Evolutionary conservation across 495 filamentous ascomycete species (phyloP).

Genomic region (Xylaria palmicola): DNA sequence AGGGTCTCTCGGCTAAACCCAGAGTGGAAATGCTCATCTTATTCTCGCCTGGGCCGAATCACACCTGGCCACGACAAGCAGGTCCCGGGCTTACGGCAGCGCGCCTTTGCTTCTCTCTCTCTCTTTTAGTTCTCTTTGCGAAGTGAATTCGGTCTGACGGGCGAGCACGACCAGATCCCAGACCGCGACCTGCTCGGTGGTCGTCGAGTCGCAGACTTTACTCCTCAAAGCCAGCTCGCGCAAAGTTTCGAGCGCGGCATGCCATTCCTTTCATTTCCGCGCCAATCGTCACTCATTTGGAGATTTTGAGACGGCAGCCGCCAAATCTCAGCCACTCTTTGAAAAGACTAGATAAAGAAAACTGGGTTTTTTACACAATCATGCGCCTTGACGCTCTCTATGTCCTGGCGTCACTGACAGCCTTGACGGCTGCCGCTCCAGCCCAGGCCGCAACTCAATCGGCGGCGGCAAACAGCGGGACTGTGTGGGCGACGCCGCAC

Average conservation of each 20-base stretch:
- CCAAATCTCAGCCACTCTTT: conserved; percentile 13
- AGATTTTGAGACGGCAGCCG: neutral
- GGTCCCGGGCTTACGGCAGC: neutral
- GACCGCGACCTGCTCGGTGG: neutral
- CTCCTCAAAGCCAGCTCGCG: neutral
- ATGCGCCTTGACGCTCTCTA: conserved; percentile 10
- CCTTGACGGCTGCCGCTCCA: neutral
- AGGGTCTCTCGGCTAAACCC: conserved; percentile 1
- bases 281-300: conserved; percentile 6
- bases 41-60: neutral
- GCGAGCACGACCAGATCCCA: conserved; percentile 1
- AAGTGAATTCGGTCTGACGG: neutral
- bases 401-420: conserved; percentile 7
- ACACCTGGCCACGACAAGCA: conserved; percentile 1
- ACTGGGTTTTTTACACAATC: too few species aligned
- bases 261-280: conserved; percentile 6
- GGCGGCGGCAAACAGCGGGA: conserved; percentile 29
- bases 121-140: neutral
- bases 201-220: conserved; percentile 8
- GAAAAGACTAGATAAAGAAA: neutral
- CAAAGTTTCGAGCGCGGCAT: conserved; percentile 2
- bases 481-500: conserved; percentile 50
- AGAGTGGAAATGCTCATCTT: conserved; percentile 8
- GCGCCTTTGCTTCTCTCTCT: neutral
- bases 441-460: neutral